Evolutionary conservation across 768 basidiomycete species (phyloP), one percentile per base, ranked within the genome.

Genomic region (Xerocomus brunneocitrinus): DNA sequence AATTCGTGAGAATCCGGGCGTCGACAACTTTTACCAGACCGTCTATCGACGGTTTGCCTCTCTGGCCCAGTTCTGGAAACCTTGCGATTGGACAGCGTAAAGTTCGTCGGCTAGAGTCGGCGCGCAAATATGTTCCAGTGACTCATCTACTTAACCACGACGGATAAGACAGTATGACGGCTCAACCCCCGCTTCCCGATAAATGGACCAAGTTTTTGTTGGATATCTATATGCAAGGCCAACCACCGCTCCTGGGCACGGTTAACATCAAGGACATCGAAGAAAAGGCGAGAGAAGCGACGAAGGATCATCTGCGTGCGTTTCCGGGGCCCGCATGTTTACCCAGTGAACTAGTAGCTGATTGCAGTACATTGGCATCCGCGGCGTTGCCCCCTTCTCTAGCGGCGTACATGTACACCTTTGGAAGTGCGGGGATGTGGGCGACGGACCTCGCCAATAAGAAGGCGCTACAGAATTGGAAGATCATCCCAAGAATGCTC

Each of bases 401-500:
- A 89, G 83, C 52, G 69, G 77, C 87, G 8, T 94, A 84, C 71
- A 74, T 82, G 71, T 94, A 91, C 62, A 84, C 85, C 3, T 80
- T 79, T 52, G 89, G 88, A 39, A 89, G 82, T 56, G 91, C 91
- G 9, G 92, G 91, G 1, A 79, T 81, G 3, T 74, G 76, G 51
- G 73, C 77, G 28, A 94, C 92, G 2, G 80, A 87, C 64, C 73
- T 66, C 9, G 81, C 80, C 47, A 94, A 95, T 62, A 75, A 74
- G 32, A 76, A 71, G 38, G 84, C 82, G 3, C 76, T 92, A 50
- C 73, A 81, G 24, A 81, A 75, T 50, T 91, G 79, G 75, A 79
- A 79, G 34, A 87, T 95, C 64, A 73, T 93, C n/a, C 90, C 90
- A 3, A 80, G 85, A 6, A 89, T 91, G 88, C 78, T 91, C 31